Evolutionary conservation across 352 stramenopile species (phyloP), one percentile per base, ranked within the genome.

Genomic region (Phytophthora quininea): DNA sequence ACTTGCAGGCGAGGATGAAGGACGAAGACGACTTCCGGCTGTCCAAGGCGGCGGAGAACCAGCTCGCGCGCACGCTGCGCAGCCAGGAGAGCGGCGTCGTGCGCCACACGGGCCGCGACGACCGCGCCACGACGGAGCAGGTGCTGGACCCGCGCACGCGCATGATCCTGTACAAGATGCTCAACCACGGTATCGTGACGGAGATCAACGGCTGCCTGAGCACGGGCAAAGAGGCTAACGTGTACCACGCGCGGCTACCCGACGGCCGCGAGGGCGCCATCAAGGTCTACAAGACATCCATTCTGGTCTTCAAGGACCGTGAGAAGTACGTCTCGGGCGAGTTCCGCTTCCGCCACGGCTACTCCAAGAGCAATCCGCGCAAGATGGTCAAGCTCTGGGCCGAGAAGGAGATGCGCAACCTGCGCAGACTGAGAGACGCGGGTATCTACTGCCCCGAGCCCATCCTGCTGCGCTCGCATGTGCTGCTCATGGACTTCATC

Each of bases 331-430:
- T 99, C 6, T 92, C 88, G 6, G 98, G 98, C 64, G 97, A 99
- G 82, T 98, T 99, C 79, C 92, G 97, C 71, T 99, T 98, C 83
- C 83, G 96, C 30, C 91, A 98, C 54, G 97, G 97, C 48, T 99
- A 99, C 78, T 98, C 92, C 60, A 92, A 93, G 76, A 88, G 80
- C 58, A 99, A 99, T 80, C 97, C 98, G 10, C 92, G 97, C 47
- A 99, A 99, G 80, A 99, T 99, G 98, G 97, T 99, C 64, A 99
- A 99, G 75, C 84, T 99, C 24, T 99, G 98, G 98, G 97, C 98
- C 4, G 97, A 99, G 80, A 99, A 99, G 77, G 98, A 99, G 82
- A 98, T 99, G 87, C 87, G 97, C 47, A 99, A 99, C 71, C 92
- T 99, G 54, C 91, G 93, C 19, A 86, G 98, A 0, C 89, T 99